Conservation (phyloP, 768 basidiomycete genomes). For the Cystobasidium onofrii region DNA sequence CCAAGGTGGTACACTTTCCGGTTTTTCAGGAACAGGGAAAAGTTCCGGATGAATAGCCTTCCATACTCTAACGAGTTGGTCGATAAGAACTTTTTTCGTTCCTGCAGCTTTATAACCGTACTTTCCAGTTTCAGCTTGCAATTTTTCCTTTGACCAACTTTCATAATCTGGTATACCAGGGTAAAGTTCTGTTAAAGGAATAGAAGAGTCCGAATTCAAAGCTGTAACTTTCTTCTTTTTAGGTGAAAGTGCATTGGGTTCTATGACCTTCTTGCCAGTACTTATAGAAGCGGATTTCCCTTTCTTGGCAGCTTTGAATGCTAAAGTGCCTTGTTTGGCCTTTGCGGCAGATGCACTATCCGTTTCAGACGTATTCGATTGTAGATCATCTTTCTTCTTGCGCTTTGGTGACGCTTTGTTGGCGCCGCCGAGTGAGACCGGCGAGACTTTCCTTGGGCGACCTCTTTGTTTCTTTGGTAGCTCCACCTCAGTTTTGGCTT, state of each 20-base stretch:
- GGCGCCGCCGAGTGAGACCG: not conserved
- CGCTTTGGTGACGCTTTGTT: not conserved
- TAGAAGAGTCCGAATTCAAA: not conserved
- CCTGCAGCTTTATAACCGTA: slow-evolving; percentile 27
- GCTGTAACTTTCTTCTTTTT: not conserved
- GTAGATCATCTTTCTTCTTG: not conserved
- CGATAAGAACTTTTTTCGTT: slow-evolving; percentile 14
- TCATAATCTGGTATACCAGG: slow-evolving; percentile 25
- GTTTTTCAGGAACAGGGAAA: not conserved
- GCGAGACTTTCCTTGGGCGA: not conserved
- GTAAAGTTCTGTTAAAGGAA: not conserved
- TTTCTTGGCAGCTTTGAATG: not conserved
- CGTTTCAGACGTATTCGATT: not conserved
- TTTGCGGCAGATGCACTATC: not conserved
- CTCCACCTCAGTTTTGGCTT: too few species aligned
- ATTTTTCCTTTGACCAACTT: slow-evolving; percentile 19
- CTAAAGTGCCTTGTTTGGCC: not conserved
- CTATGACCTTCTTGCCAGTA: not conserved
- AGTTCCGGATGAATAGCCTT: slow-evolving; percentile 16
- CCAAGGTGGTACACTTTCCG: not conserved
- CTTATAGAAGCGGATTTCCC: not conserved
- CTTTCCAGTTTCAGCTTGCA: slow-evolving; percentile 11
- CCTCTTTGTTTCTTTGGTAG: not conserved
- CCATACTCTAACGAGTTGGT: slow-evolving; percentile 12
- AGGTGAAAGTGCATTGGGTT: not conserved